phyloP scores from a whole-genome alignment of 352 stramenopile species.

The Phytophthora macrochlamydospora region DNA sequence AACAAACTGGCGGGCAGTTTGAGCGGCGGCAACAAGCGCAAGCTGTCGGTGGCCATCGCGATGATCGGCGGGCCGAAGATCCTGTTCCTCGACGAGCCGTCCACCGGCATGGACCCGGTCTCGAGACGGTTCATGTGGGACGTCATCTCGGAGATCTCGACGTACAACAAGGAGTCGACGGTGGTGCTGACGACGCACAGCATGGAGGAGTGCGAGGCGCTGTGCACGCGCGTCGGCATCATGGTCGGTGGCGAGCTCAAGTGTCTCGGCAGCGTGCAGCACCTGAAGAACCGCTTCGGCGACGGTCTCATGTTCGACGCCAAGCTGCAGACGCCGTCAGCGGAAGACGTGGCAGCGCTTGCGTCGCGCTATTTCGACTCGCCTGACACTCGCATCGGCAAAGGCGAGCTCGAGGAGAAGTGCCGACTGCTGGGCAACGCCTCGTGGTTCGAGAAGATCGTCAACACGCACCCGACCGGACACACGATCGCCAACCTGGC shows the following conservation, averaged over 20 bases:
- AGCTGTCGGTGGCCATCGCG: slow-evolving; percentile 92
- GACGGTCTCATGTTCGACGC: slow-evolving; percentile 92
- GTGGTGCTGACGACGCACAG: slow-evolving; percentile 95
- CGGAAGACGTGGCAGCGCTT: slow-evolving; percentile 15
- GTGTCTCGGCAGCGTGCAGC: slow-evolving; percentile 90
- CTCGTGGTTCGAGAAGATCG: slow-evolving; percentile 47
- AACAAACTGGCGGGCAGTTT: slow-evolving; percentile 73
- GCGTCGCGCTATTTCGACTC: slow-evolving; percentile 28
- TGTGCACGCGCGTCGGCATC: slow-evolving; percentile 95
- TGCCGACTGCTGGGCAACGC: slow-evolving; percentile 50
- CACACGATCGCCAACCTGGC: slow-evolving; percentile 59
- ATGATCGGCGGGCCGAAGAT: slow-evolving; percentile 93
- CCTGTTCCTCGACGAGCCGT: slow-evolving; percentile 92
- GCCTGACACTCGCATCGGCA: slow-evolving; percentile 12
- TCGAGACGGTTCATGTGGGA: slow-evolving; percentile 95
- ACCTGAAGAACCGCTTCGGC: slow-evolving; percentile 96
- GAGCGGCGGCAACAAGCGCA: slow-evolving; percentile 92
- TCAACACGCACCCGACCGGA: slow-evolving; percentile 54
- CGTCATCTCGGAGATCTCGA: slow-evolving; percentile 86
- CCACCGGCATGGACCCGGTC: slow-evolving; percentile 95
- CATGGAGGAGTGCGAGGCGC: slow-evolving; percentile 95
- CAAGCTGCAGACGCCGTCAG: slow-evolving; percentile 49
- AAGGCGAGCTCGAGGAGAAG: slow-evolving; percentile 35
- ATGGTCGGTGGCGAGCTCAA: slow-evolving; percentile 83
- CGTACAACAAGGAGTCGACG: slow-evolving; percentile 65